Evolutionary conservation across 2,329 filamentous ascomycete genomes (phyloP), one percentile per base, ranked within the genome.

Genomic region (Colletotrichum aenigma): DNA sequence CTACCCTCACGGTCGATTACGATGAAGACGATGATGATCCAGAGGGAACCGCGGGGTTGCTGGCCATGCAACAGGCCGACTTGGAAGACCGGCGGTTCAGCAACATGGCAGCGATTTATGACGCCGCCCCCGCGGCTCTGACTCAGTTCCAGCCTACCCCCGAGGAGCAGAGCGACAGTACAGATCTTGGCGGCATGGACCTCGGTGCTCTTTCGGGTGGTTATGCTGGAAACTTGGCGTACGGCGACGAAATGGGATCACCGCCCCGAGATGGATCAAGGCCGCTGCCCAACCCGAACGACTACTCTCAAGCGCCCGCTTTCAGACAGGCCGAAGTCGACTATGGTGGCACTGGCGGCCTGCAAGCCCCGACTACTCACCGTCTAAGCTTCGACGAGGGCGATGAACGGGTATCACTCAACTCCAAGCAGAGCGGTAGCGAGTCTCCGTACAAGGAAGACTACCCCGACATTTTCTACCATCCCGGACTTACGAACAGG

Each of bases 331-430:
- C 94, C 7, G 91, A 94, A 70, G 94, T 98, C 66, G 96, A 98
- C 83, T 96, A 95, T 62, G 94, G 92, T 66, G 96, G 95, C 9
- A 98, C 96, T n/a, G 97, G 96, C 55, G 97, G 97, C 2, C 85
- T 98, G 32, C 93, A 96, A 77, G 91, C 94, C 74, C 96, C 96
- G 3, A 92, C 89, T 66, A 89, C 88, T 8, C 91, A 96, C 78
- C 91, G 95, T 76, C 88, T 96, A 80, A 98, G 96, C 84, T 98
- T 97, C 80, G 96, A 98, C 79, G 95, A 98, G 82, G 96, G 95
- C 3, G 97, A 98, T 79, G 97, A 98, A 83, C 89, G 88, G 16
- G 89, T 89, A 21, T 92, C 90, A 2, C 79, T 93, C 61, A 84
- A 91, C 82, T 88, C 90, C 9, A 90, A 86, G 72, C 88, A 85